phyloP scores from a whole-genome alignment of 129 eudicot species.

The Flaveria brownii region DNA sequence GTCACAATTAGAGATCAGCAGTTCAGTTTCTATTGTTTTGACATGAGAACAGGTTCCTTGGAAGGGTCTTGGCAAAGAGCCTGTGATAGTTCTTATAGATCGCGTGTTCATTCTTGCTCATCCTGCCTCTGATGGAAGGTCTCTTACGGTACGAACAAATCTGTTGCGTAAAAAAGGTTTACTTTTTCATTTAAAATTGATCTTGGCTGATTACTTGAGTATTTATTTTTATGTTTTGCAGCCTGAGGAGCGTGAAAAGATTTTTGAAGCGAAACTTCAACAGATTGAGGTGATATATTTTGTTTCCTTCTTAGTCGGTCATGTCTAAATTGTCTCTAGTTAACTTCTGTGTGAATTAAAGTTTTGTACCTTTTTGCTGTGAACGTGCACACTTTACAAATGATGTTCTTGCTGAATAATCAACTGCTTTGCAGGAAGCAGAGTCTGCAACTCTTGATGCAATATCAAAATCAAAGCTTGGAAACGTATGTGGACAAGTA shows the following conservation, averaged over 20 bases:
- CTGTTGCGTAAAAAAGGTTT: conserved; percentile 9
- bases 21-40: conserved; percentile 7
- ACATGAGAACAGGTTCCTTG: conserved; percentile 74
- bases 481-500: conserved; percentile 62
- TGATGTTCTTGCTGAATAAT: conserved; percentile 10
- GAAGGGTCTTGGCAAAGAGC: conserved; percentile 99
- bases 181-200: conserved; percentile 18
- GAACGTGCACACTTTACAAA: conserved; percentile 8
- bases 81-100: conserved; percentile 94
- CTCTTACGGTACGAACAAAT: conserved; percentile 55
- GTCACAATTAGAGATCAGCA: background rate
- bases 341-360: too few relatives aligned
- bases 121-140: conserved; percentile 82
- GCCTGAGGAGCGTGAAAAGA: conserved; percentile 90
- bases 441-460: conserved; percentile 97
- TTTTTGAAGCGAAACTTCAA: conserved; percentile 83
- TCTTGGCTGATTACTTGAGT: conserved; percentile 16
- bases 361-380: conserved; percentile 9
- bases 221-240: conserved; percentile 25
- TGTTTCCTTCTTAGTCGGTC: background rate
- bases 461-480: conserved; percentile 83
- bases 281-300: conserved; percentile 70
- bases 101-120: conserved; percentile 90
- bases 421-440: conserved; percentile 68
- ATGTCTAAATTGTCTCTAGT: conserved; percentile 12